Conservation (phyloP, 257 asterid species). For the Ligustrum vulgare region DNA sequence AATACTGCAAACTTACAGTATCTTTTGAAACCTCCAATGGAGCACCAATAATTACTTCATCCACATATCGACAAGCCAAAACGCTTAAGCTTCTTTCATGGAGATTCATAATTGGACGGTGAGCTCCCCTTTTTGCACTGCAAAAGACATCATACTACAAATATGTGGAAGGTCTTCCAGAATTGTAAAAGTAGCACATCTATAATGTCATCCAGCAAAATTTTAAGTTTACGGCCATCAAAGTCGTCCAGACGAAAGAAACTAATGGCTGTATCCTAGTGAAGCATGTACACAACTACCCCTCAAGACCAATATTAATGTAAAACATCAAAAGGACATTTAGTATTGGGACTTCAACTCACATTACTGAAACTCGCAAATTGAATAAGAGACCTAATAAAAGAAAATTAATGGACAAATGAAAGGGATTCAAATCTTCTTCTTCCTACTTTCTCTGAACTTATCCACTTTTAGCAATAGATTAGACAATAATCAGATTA, state of each 20-base stretch:
- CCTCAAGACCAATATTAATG: not conserved
- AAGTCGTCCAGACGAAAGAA: not conserved
- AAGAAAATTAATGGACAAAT: not conserved
- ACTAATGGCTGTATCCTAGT: not conserved
- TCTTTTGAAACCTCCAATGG: constrained; percentile 96
- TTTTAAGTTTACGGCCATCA: constrained; percentile 7
- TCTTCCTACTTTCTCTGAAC: not conserved
- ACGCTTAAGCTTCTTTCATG: constrained; percentile 98
- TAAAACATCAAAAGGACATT: not conserved
- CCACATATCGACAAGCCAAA: constrained; percentile 92
- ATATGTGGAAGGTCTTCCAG: constrained; percentile 17
- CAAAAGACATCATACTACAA: constrained; percentile 30
- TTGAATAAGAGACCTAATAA: not conserved
- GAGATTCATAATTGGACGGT: constrained; percentile 98
- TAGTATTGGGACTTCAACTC: not conserved
- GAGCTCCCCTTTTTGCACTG: constrained; percentile 88
- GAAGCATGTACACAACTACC: not conserved
- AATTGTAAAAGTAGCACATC: not conserved
- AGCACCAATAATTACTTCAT: constrained; percentile 98
- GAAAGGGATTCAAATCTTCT: not conserved
- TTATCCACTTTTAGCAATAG: not conserved
- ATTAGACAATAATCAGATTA: not conserved
- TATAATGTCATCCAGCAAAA: not conserved
- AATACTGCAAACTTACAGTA: constrained; percentile 53
- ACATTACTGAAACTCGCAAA: not conserved